phyloP scores from a whole-genome alignment of 2,329 filamentous ascomycete species.

The Cercospora sesami region DNA sequence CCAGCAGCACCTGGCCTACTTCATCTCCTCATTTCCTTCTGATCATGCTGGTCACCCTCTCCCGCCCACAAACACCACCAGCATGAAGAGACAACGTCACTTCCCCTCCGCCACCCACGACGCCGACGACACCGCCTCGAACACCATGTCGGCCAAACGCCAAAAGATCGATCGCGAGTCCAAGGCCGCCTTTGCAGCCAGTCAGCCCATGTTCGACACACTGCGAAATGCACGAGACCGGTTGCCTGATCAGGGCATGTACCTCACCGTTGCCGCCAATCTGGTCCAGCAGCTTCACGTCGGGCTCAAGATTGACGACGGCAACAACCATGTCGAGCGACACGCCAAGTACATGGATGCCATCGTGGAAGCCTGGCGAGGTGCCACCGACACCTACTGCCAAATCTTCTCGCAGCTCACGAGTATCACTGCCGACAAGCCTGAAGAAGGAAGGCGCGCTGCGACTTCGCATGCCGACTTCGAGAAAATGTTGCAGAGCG shows the following conservation, averaged over 20 bases:
- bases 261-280: slow-evolving; percentile 32
- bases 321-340: slow-evolving; percentile 23
- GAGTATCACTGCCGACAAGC: slow-evolving; percentile 31
- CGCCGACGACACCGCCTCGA: neutral
- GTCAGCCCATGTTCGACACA: slow-evolving; percentile 36
- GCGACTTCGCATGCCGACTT: slow-evolving; percentile 30
- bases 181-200: slow-evolving; percentile 35
- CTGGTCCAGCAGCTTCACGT: slow-evolving; percentile 36
- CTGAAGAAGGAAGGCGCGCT: slow-evolving; percentile 28
- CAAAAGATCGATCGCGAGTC: slow-evolving; percentile 21
- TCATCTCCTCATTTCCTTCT: slow-evolving; percentile 9
- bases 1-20: neutral
- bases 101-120: slow-evolving; percentile 2
- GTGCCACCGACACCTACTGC: slow-evolving; percentile 32
- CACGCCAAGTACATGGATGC: slow-evolving; percentile 33
- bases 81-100: slow-evolving; percentile 12
- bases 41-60: neutral
- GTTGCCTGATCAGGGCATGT: slow-evolving; percentile 26
- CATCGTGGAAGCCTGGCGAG: slow-evolving; percentile 34
- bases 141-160: slow-evolving; percentile 18
- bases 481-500: slow-evolving; percentile 28
- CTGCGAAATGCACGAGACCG: slow-evolving; percentile 29
- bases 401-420: slow-evolving; percentile 34
- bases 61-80: neutral
- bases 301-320: slow-evolving; percentile 27